Conservation (phyloP, 768 basidiomycete genomes). For the Amylocystis lapponica region DNA sequence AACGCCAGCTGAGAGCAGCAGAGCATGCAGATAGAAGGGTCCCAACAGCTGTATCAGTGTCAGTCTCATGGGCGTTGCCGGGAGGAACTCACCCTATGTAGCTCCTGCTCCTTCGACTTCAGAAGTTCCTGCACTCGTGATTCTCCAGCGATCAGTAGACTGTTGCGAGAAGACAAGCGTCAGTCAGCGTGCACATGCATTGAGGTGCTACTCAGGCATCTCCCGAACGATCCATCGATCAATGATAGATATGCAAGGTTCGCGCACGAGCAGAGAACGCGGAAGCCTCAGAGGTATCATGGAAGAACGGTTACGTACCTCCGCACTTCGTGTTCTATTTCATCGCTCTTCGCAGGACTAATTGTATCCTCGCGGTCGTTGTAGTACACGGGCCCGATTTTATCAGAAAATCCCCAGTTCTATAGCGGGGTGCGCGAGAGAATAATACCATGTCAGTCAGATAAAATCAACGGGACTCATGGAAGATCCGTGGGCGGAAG, state of each 20-base stretch:
- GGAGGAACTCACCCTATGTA: conserved; percentile 34
- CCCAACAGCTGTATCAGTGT: conserved; percentile 3
- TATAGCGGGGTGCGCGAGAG: conserved; percentile 22
- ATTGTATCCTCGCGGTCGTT: conserved; percentile 65
- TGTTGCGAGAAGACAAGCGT: conserved; percentile 14
- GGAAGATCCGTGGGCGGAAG: conserved; percentile 1
- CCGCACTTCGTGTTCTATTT: conserved; percentile 86
- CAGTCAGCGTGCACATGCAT: not conserved
- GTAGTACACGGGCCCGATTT: conserved; percentile 79
- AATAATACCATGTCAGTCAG: not conserved
- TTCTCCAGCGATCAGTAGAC: conserved; percentile 45
- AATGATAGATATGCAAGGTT: not conserved
- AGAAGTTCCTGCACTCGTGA: conserved; percentile 36
- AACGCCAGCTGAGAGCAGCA: conserved; percentile 60
- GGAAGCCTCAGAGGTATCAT: no score
- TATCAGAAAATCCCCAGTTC: conserved; percentile 74
- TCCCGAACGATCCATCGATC: not conserved
- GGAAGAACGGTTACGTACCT: conserved; percentile 57
- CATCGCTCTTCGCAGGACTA: conserved; percentile 70
- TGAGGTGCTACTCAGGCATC: not conserved
- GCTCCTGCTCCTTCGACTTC: conserved; percentile 37
- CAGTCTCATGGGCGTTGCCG: conserved; percentile 6
- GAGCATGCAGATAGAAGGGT: conserved; percentile 1
- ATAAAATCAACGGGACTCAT: conserved; percentile 5
- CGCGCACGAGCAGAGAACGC: not conserved